Conservation (phyloP, 495 filamentous ascomycete genomes). For the Podospora australis region DNA sequence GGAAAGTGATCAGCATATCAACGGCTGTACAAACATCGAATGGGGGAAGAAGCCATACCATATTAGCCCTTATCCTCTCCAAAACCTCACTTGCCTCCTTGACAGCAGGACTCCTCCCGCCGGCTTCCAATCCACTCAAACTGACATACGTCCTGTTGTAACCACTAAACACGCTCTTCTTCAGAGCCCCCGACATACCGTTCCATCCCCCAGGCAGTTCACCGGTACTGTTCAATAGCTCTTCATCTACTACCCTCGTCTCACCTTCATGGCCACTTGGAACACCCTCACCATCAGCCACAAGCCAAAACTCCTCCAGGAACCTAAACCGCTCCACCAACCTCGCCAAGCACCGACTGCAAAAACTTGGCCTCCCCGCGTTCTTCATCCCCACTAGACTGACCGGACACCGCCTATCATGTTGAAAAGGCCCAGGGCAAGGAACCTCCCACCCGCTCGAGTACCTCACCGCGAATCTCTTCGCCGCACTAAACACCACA, state of each 20-base stretch:
- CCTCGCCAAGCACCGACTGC: conserved; percentile 9
- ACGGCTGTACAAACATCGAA: background rate
- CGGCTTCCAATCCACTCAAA: background rate
- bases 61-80: conserved; percentile 5
- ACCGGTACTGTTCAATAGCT: too few relatives aligned
- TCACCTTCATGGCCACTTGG: background rate
- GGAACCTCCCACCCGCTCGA: conserved; percentile 8
- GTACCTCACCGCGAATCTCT: conserved; percentile 17
- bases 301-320: conserved; percentile 14
- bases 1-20: background rate
- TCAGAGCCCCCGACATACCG: background rate
- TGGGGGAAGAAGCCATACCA: conserved; percentile 2
- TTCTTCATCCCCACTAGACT: background rate
- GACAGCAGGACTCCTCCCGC: background rate
- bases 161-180: conserved; percentile 7
- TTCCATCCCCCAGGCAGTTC: background rate
- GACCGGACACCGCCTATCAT: conserved; percentile 1
- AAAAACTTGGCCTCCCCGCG: conserved; percentile 6
- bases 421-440: background rate
- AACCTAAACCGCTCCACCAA: conserved; percentile 13
- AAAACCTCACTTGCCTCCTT: conserved; percentile 8
- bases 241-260: background rate
- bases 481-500: conserved; percentile 12
- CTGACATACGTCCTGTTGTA: conserved; percentile 15
- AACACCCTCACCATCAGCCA: conserved; percentile 8